A percentile compares a stretch with the other conserved stretches of the same genome.
phyloP scores from a whole-genome alignment of 1,284 basidiomycete species.

The Boletus sp. region DNA sequence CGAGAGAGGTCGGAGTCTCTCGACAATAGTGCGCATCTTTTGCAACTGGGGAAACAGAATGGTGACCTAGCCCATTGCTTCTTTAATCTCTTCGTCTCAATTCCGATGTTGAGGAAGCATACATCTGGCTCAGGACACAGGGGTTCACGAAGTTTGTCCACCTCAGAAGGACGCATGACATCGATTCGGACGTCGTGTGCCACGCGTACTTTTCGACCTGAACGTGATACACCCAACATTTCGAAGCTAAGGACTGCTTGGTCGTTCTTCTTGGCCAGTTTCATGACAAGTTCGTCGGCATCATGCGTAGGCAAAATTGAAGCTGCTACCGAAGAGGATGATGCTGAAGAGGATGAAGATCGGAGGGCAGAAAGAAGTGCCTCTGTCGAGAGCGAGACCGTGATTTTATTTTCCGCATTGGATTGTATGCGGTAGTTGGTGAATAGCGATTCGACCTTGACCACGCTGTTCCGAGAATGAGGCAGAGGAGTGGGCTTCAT shows the following conservation, averaged over 20 bases:
- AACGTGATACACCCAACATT: slow-evolving; percentile 54
- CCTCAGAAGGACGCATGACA: slow-evolving; percentile 70
- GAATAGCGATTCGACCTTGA: slow-evolving; percentile 73
- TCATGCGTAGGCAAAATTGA: slow-evolving; percentile 37
- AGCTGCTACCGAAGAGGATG: slow-evolving; percentile 34
- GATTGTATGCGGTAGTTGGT: slow-evolving; percentile 83
- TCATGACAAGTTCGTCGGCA: slow-evolving; percentile 71
- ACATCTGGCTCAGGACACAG: slow-evolving; percentile 88
- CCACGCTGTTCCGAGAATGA: slow-evolving; percentile 39
- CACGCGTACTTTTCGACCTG: slow-evolving; percentile 54
- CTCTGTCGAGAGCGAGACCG: slow-evolving; percentile 67
- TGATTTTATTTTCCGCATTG: slow-evolving; percentile 81
- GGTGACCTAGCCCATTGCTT: slow-evolving; percentile 58
- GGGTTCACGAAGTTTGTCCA: slow-evolving; percentile 73
- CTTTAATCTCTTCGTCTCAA: slow-evolving; percentile 2
- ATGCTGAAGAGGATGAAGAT: slow-evolving; percentile 51
- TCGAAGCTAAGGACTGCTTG: slow-evolving; percentile 73
- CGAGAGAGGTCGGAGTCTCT: slow-evolving; percentile 71
- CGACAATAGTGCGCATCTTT: slow-evolving; percentile 76
- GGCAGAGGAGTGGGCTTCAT: neutral
- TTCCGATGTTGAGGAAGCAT: slow-evolving; percentile 9
- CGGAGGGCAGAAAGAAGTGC: slow-evolving; percentile 71
- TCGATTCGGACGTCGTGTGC: slow-evolving; percentile 74
- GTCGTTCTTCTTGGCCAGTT: slow-evolving; percentile 79
- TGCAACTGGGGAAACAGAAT: slow-evolving; percentile 75